These are phyloP conservation scores for Colletotrichum sp. DNA, from an alignment of 2,329 filamentous ascomycete genomes.

Conservation along the genomic window DNA sequence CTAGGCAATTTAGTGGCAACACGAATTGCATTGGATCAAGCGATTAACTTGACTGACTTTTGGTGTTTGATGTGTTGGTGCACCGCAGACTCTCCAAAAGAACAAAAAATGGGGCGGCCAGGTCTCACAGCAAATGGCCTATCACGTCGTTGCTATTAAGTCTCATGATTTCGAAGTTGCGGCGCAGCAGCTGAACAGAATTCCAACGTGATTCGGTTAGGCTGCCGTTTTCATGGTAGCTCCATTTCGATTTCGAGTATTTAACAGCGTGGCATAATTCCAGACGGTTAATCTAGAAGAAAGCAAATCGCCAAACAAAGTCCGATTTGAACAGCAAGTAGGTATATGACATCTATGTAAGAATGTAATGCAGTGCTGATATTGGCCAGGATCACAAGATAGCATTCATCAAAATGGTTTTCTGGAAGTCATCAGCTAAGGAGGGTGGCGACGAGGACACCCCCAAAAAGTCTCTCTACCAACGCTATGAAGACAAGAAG, in stretches of 20 bases:
- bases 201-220: neutral
- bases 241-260: neutral
- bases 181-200: neutral
- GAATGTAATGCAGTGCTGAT: neutral
- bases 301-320: neutral
- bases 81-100: neutral
- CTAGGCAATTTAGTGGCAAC: neutral
- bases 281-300: neutral
- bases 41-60: neutral
- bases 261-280: neutral
- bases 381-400: neutral
- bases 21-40: neutral
- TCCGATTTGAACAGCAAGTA: neutral
- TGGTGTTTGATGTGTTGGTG: neutral
- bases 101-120: neutral
- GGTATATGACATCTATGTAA: neutral
- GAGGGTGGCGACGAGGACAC: neutral
- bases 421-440: neutral
- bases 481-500: constrained; percentile 36
- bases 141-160: neutral
- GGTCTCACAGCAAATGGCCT: neutral
- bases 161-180: neutral
- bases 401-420: neutral
- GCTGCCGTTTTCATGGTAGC: neutral
- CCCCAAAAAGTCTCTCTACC: constrained; percentile 35